These are phyloP conservation scores for Hypoxylon perforatum DNA, from an alignment of 495 filamentous ascomycete species.

Conservation along the genomic window DNA sequence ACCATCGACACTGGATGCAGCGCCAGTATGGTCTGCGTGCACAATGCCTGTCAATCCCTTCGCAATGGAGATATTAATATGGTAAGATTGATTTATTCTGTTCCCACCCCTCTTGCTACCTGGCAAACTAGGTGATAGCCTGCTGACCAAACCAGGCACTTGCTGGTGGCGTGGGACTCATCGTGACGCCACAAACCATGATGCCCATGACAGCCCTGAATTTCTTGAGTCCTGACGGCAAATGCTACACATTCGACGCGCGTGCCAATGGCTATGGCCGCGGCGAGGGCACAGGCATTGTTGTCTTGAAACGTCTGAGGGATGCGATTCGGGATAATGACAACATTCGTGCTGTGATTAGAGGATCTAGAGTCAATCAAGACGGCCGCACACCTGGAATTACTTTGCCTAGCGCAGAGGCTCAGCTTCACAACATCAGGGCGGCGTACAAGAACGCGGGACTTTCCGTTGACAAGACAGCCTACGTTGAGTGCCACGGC, in stretches of 20 bases:
- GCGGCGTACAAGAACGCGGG: slow-evolving; percentile 52
- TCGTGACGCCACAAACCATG: slow-evolving; percentile 45
- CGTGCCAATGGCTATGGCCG: slow-evolving; percentile 73
- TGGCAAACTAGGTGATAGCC: background rate
- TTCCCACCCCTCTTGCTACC: background rate
- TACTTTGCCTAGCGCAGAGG: slow-evolving; percentile 39
- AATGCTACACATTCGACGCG: slow-evolving; percentile 58
- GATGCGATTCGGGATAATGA: slow-evolving; percentile 63
- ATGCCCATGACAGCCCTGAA: slow-evolving; percentile 40
- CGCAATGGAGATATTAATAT: slow-evolving; percentile 58
- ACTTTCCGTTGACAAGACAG: slow-evolving; percentile 56
- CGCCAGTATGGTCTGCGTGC: slow-evolving; percentile 63
- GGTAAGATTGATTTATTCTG: slow-evolving; percentile 22
- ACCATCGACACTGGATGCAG: slow-evolving; percentile 85
- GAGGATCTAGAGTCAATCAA: slow-evolving; percentile 66
- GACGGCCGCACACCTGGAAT: slow-evolving; percentile 62
- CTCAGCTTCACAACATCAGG: slow-evolving; percentile 64
- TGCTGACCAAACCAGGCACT: slow-evolving; percentile 40
- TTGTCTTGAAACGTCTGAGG: slow-evolving; percentile 66
- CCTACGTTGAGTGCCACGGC: slow-evolving; percentile 63
- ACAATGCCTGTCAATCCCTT: slow-evolving; percentile 78
- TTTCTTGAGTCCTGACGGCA: slow-evolving; percentile 51
- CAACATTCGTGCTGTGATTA: slow-evolving; percentile 70
- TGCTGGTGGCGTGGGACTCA: slow-evolving; percentile 45
- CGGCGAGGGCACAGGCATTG: slow-evolving; percentile 64